These are phyloP conservation scores for Trametes sp. DNA, from an alignment of 1,284 basidiomycete genomes.

Conservation along the genomic window DNA sequence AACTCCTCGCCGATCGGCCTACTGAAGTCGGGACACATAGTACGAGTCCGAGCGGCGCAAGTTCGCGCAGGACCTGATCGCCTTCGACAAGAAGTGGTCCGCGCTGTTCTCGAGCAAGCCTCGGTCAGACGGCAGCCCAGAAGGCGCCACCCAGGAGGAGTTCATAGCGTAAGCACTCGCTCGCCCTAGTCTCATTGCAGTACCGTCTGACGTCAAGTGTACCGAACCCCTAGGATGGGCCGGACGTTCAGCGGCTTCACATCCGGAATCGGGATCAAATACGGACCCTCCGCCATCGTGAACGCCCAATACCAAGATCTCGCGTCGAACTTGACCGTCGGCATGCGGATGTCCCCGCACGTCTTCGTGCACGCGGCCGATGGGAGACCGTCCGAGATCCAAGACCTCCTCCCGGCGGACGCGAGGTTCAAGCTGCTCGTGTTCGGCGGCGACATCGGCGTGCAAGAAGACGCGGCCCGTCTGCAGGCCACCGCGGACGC, in stretches of 20 bases:
- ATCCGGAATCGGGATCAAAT: slow-evolving; percentile 71
- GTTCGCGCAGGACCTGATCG: slow-evolving; percentile 82
- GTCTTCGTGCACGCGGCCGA: slow-evolving; percentile 72
- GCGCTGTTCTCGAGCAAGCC: neutral
- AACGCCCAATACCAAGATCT: slow-evolving; percentile 50
- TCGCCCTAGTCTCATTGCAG: too few species aligned
- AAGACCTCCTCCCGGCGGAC: slow-evolving; percentile 73
- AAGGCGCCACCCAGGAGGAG: slow-evolving; percentile 71
- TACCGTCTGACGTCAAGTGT: neutral
- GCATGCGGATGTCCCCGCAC: slow-evolving; percentile 67
- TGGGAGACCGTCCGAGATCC: slow-evolving; percentile 67
- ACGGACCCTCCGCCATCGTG: slow-evolving; percentile 61
- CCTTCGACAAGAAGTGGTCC: slow-evolving; percentile 81
- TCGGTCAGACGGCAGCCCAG: slow-evolving; percentile 52
- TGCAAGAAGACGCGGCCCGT: slow-evolving; percentile 47
- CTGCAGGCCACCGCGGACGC: slow-evolving; percentile 54
- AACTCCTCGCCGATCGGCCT: neutral
- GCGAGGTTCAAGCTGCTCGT: slow-evolving; percentile 77
- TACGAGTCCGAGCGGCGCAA: slow-evolving; percentile 78
- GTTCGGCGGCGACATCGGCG: slow-evolving; percentile 64
- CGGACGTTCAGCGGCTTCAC: slow-evolving; percentile 64
- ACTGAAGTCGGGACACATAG: slow-evolving; percentile 41
- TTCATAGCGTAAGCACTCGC: slow-evolving; percentile 57
- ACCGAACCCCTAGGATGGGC: slow-evolving; percentile 52
- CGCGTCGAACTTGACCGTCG: slow-evolving; percentile 60